Conservation (phyloP, 2,329 filamentous ascomycete genomes). For the Thielaviopsis ethacetica region DNA sequence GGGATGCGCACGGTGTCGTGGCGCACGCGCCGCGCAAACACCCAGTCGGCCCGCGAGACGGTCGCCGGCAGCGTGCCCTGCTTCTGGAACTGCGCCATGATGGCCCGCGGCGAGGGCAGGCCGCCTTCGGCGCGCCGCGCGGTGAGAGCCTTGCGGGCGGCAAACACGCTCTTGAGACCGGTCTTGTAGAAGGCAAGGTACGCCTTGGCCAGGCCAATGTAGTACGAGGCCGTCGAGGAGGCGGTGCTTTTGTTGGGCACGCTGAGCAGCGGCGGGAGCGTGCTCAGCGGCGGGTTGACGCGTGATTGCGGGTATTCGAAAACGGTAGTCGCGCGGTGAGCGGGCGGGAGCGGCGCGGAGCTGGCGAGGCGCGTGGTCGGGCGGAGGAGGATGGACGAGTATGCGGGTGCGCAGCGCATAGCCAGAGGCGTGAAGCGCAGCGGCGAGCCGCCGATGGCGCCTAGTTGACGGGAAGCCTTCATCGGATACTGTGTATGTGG, state of each 20-base stretch:
- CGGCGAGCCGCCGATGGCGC: background rate
- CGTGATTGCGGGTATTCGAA: slow-evolving; percentile 5
- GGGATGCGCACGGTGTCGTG: slow-evolving; percentile 67
- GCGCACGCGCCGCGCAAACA: slow-evolving; percentile 49
- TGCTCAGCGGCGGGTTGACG: slow-evolving; percentile 57
- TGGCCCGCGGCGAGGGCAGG: slow-evolving; percentile 30
- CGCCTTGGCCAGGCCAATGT: slow-evolving; percentile 50
- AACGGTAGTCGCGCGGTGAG: background rate
- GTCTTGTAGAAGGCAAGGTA: slow-evolving; percentile 80
- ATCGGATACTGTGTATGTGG: background rate
- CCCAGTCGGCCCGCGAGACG: slow-evolving; percentile 49
- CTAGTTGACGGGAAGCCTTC: background rate
- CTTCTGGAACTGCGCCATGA: slow-evolving; percentile 31
- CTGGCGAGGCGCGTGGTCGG: background rate
- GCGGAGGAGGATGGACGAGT: background rate
- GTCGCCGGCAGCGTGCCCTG: slow-evolving; percentile 43
- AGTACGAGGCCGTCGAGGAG: slow-evolving; percentile 30
- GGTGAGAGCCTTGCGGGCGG: slow-evolving; percentile 42
- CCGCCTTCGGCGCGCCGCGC: slow-evolving; percentile 21
- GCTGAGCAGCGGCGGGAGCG: slow-evolving; percentile 52
- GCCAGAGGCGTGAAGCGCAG: background rate
- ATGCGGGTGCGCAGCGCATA: background rate
- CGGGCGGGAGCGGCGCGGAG: background rate
- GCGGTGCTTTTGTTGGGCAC: slow-evolving; percentile 36
- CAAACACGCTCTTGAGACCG: slow-evolving; percentile 58